Base-by-base conservation (phyloP, 1,284 basidiomycete genomes). In the Exobasidium cylindrosporum region DNA sequence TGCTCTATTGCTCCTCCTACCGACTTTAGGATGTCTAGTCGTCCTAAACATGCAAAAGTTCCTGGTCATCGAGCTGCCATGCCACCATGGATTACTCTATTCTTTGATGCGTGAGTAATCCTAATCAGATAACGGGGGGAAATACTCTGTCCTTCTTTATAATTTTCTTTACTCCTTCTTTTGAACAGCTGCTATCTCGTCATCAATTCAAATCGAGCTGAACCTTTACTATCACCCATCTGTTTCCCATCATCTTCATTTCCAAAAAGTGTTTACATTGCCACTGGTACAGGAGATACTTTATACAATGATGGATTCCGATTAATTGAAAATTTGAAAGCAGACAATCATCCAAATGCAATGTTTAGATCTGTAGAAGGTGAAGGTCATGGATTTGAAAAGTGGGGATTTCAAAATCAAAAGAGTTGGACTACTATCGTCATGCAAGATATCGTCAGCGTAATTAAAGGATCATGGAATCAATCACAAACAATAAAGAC, bases 301-400 rank as follows among this genome's bases (percentile, higher is more conserved):
- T 62, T 78, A 31, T 63, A 72, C 49, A 21, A 57, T 6, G 74
- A 72, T 35, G 70, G 71, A 5, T 54, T 62, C 23, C 57, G 62
- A 26, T 65, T 77, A 21, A 65, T 71, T 4, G 47, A 67, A 17
- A 66, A 65, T 29, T 63, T 78, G 13, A 49, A 58, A 30, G 40
- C 64, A 29, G 61, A 31, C 14, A 61, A 62, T 26, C 54, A 61
- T 32, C 31, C 54, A 4, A 43, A 64, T 44, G 60, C 62, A 2
- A 62, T 60, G 26, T 71, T 77, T 58, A 50, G 69, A 43, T 58
- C 55, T 26, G 55, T 75, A 10, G 54, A 63, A 28, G 63, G 64
- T 30, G 74, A 73, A 53, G 73, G 69, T 2, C 76, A 77, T 47
- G 74, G 69, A 13, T 77, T 77, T 30, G 76, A 77, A 61, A 76